Base-by-base conservation (phyloP, 805 yeast genomes). In the Ogataea ramenticola region DNA sequence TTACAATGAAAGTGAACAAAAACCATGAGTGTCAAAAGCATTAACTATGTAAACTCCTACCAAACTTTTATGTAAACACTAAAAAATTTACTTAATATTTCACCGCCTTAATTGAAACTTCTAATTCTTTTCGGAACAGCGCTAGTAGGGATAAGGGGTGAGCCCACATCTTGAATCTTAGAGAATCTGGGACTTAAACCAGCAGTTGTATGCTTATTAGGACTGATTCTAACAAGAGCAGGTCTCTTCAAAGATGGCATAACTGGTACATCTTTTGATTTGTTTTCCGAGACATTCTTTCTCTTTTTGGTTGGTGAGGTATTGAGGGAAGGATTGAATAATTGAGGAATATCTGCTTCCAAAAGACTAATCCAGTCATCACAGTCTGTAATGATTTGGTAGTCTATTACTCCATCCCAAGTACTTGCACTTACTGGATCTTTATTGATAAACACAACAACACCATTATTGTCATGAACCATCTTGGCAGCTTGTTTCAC, bases 401-500 rank as follows among this genome's bases (percentile, higher is more conserved):
- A 86, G 63, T 91, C 97, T 42, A 90, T 77, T 10, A 75, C 64
- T 0, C 72, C 72, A 31, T 77, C 74, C 96, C 97, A 91, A 17
- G 71, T 66, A 36, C 79, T 68, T 43, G 73, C 68, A 2, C 83
- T 70, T 10, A 84, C 65, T 1, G 73, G 72, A 1, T 87, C 82
- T 46, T 79, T 79, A 67, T 91, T 91, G 29, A 91, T 71, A 45
- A 87, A 73, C 0, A 91, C 66, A 1, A 89, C 95, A 27, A 74
- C 66, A 0, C 98, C 99, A 19, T 84, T 87, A 32, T 72, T 73
- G n/a, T 77, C 82, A 57, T 85, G 95, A 17, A 90, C 80, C 17
- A 75, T 75, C 48, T 74, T 74, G 39, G 95, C 80, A 48, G 86
- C 60, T 20, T 74, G 72, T 48, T 77, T 75, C 2, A 90, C 96